Conservation (phyloP, 257 asterid genomes). For the Przewalskia tangutica region DNA sequence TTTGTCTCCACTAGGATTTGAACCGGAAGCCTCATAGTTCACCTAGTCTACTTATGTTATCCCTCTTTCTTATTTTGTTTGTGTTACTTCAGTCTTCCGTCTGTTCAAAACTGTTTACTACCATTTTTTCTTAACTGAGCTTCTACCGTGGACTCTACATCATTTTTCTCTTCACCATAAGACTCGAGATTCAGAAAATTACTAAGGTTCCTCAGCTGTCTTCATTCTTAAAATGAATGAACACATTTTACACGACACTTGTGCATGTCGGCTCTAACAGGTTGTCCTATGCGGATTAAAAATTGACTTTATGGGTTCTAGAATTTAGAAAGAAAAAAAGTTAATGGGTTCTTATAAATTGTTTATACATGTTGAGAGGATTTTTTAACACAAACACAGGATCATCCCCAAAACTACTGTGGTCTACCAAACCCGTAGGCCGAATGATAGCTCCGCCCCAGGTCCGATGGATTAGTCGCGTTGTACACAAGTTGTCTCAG, state of each 20-base stretch:
- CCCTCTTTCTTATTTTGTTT: not conserved
- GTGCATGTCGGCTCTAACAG: not conserved
- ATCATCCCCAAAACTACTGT: no score
- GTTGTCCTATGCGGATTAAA: not conserved
- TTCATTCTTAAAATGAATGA: not conserved
- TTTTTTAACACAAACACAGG: no score
- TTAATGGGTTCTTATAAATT: no score
- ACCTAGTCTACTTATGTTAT: not conserved
- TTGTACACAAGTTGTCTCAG: not conserved
- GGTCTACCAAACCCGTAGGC: no score
- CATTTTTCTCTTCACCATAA: not conserved
- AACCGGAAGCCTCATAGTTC: no score
- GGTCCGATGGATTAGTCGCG: not conserved
- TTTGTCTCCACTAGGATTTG: no score
- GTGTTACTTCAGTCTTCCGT: not conserved
- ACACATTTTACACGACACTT: not conserved
- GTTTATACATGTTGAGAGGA: no score
- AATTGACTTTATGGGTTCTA: no score
- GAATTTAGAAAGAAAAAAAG: no score
- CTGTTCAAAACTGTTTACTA: not conserved
- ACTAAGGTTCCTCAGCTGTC: not conserved
- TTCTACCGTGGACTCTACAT: not conserved
- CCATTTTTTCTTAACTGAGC: not conserved
- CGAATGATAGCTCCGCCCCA: no score
- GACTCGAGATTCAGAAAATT: not conserved